Conservation (phyloP, 495 filamentous ascomycete species). For the Tuber magnatum region DNA sequence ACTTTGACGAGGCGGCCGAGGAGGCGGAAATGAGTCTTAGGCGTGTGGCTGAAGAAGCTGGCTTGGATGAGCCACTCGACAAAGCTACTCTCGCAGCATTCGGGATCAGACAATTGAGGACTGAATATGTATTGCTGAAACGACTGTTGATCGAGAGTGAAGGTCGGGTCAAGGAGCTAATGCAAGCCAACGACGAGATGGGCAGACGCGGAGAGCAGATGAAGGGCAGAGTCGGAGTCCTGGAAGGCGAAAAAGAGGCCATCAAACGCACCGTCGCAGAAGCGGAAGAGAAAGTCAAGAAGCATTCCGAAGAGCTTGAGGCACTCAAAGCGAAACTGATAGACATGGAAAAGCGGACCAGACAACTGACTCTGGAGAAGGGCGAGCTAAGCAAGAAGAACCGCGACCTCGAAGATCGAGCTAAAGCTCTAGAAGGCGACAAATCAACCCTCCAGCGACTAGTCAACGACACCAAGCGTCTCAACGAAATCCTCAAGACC, state of each 20-base stretch:
- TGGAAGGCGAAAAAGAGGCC: constrained; percentile 17
- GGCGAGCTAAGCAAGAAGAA: constrained; percentile 16
- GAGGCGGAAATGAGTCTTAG: constrained; percentile 36
- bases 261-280: constrained; percentile 20
- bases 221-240: constrained; percentile 16
- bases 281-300: constrained; percentile 21
- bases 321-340: constrained; percentile 19
- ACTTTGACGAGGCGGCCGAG: constrained; percentile 37
- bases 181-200: constrained; percentile 21
- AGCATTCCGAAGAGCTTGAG: constrained; percentile 22
- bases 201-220: neutral
- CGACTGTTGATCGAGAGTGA: constrained; percentile 28
- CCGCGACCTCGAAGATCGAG: constrained; percentile 16
- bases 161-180: constrained; percentile 17
- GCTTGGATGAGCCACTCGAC: constrained; percentile 30
- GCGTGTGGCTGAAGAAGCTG: constrained; percentile 28
- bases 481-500: constrained; percentile 28
- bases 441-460: constrained; percentile 24
- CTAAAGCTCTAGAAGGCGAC: constrained; percentile 17
- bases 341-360: constrained; percentile 17
- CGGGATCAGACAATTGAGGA: constrained; percentile 34
- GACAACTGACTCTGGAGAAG: constrained; percentile 11
- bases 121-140: constrained; percentile 27
- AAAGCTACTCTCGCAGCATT: constrained; percentile 36
- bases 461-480: constrained; percentile 27